Conservation (phyloP, 2,329 filamentous ascomycete species). For the Scopulariopsis brevicaulis region DNA sequence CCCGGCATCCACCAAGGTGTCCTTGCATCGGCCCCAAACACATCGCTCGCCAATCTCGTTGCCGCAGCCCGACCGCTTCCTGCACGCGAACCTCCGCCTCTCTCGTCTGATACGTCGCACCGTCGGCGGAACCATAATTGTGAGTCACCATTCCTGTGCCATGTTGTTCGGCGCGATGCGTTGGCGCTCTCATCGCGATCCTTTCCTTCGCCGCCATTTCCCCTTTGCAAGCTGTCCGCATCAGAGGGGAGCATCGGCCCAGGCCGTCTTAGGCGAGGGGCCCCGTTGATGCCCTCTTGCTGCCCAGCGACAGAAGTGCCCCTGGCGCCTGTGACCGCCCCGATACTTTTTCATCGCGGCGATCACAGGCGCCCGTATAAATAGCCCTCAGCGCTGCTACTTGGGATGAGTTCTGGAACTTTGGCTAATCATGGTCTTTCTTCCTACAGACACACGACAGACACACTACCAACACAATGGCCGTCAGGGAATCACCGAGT, state of each 20-base stretch:
- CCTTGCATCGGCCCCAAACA: slow-evolving; percentile 4
- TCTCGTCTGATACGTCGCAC: slow-evolving; percentile 2
- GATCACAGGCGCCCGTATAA: neutral
- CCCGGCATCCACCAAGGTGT: neutral
- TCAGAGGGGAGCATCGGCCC: neutral
- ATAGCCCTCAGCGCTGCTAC: neutral
- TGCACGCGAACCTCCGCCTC: neutral
- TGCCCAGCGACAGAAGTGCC: slow-evolving; percentile 4
- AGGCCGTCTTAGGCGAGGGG: neutral
- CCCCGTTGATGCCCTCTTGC: slow-evolving; percentile 2
- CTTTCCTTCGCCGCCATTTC: neutral
- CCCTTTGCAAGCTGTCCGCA: neutral
- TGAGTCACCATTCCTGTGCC: slow-evolving; percentile 4
- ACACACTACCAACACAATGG: slow-evolving; percentile 18
- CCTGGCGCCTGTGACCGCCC: neutral
- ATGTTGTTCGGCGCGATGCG: slow-evolving; percentile 1
- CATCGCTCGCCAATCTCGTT: slow-evolving; percentile 1
- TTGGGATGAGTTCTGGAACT: neutral
- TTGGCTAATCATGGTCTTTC: slow-evolving; percentile 3
- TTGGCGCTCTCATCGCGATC: neutral
- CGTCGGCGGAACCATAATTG: slow-evolving; percentile 2
- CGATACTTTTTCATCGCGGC: neutral
- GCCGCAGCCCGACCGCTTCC: neutral
- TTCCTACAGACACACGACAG: slow-evolving; percentile 6
- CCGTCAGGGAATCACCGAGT: slow-evolving; percentile 18